phyloP scores from a whole-genome alignment of 805 yeast species.

The Kockiozyma suomiensis region DNA sequence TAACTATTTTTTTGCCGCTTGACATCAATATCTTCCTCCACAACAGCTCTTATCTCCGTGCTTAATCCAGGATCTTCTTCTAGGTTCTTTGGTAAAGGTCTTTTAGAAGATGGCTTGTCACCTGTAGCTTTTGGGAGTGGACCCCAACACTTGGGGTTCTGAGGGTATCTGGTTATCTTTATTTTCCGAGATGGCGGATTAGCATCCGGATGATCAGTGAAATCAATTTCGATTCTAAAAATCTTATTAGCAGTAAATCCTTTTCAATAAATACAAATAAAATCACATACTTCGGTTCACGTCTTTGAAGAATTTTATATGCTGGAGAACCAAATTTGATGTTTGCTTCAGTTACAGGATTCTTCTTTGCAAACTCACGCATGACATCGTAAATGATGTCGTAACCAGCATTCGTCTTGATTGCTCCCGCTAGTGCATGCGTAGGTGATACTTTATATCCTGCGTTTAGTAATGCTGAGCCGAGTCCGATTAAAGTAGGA shows the following conservation, averaged over 20 bases:
- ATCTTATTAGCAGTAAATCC: slow-evolving; percentile 30
- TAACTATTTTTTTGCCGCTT: background rate
- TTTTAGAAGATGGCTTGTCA: slow-evolving; percentile 2
- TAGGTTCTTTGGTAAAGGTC: slow-evolving; percentile 4
- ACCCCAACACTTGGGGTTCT: slow-evolving; percentile 97
- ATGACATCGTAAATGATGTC: slow-evolving; percentile 72
- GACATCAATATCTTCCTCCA: background rate
- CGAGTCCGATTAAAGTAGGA: slow-evolving; percentile 71
- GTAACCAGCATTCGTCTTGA: slow-evolving; percentile 92
- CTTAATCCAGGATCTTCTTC: slow-evolving; percentile 1
- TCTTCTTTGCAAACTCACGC: slow-evolving; percentile 59
- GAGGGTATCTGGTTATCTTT: slow-evolving; percentile 85
- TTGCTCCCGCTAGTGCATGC: slow-evolving; percentile 81
- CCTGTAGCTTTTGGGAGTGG: slow-evolving; percentile 77
- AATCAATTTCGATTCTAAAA: slow-evolving; percentile 47
- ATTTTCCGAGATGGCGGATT: slow-evolving; percentile 65
- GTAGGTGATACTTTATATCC: slow-evolving; percentile 84
- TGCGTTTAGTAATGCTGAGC: slow-evolving; percentile 79
- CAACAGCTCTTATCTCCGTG: background rate
- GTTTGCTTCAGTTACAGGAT: slow-evolving; percentile 45
- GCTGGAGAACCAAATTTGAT: slow-evolving; percentile 43
- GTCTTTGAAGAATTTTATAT: slow-evolving; percentile 36
- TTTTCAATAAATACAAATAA: background rate
- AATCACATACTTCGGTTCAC: slow-evolving; percentile 27
- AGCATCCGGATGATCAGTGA: slow-evolving; percentile 61